A percentile compares a stretch with the other conserved stretches of the same genome.
These are phyloP conservation scores for Macrolepiota fuliginosa DNA, from an alignment of 768 basidiomycete species.

Conservation along the genomic window DNA sequence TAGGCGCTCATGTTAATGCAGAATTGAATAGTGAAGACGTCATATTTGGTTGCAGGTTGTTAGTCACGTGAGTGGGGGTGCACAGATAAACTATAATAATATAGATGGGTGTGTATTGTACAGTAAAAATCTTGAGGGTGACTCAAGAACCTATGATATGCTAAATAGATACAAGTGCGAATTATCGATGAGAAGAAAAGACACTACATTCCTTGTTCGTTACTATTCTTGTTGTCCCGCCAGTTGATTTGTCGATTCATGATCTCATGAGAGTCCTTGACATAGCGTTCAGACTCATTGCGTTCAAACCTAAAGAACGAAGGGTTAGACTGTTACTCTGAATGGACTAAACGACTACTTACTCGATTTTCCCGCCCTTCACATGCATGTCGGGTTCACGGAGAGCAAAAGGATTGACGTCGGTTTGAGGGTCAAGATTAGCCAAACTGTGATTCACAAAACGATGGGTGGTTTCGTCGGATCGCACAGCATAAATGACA, in stretches of 20 bases:
- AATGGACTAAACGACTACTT: constrained; percentile 25
- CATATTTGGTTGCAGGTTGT: neutral
- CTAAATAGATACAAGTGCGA: neutral
- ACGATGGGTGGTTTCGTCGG: constrained; percentile 90
- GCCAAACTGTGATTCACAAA: constrained; percentile 97
- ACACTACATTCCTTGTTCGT: neutral
- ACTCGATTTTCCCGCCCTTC: constrained; percentile 78
- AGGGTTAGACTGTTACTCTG: constrained; percentile 5
- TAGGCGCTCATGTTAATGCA: neutral
- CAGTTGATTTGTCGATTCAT: constrained; percentile 23
- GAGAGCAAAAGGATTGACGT: constrained; percentile 89
- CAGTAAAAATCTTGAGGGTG: neutral
- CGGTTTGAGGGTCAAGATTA: constrained; percentile 70
- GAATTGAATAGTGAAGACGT: neutral
- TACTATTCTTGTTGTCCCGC: neutral
- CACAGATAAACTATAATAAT: neutral
- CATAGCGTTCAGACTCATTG: constrained; percentile 62
- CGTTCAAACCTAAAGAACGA: constrained; percentile 55
- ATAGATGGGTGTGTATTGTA: neutral
- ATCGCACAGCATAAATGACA: constrained; percentile 87
- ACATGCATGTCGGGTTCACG: constrained; percentile 84
- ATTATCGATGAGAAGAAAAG: neutral
- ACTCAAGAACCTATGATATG: neutral
- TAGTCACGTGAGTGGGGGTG: constrained; percentile 4
- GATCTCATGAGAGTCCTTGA: constrained; percentile 57